Evolutionary conservation across 2,329 filamentous ascomycete species (phyloP).

Genomic region (Didymella keratinophila): DNA sequence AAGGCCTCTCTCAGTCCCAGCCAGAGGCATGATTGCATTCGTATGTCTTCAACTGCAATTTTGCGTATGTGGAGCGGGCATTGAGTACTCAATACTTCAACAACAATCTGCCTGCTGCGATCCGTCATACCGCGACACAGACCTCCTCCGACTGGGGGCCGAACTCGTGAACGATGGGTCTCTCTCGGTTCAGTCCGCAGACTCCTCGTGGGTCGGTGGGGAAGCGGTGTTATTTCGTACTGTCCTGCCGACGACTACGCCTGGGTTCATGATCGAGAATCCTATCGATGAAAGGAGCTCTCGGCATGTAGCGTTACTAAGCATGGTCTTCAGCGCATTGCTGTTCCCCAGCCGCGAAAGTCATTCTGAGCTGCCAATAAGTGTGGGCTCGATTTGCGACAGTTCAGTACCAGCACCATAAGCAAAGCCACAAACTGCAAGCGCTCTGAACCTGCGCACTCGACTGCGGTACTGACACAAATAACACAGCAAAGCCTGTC

Average conservation of each 20-base stretch:
- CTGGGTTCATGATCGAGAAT: background rate
- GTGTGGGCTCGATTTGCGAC: too few relatives aligned
- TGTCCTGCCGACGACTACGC: background rate
- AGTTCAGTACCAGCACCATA: too few relatives aligned
- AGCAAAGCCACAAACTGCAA: too few relatives aligned
- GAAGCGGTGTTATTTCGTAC: constrained; percentile 4
- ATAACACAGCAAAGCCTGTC: background rate
- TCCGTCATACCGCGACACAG: background rate
- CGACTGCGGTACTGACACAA: background rate
- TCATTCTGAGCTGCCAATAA: too few relatives aligned
- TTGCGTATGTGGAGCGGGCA: constrained; percentile 1
- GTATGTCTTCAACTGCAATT: background rate
- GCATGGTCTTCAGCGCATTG: too few relatives aligned
- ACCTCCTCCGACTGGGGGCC: constrained; percentile 5
- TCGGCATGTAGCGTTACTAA: too few relatives aligned
- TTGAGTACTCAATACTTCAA: constrained; percentile 8
- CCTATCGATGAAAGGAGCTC: too few relatives aligned
- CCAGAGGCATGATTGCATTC: background rate
- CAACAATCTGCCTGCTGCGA: background rate
- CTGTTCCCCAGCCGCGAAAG: too few relatives aligned
- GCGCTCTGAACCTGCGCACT: background rate
- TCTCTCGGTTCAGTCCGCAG: constrained; percentile 9
- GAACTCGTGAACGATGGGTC: constrained; percentile 13
- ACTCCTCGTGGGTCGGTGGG: constrained; percentile 12
- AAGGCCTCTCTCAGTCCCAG: background rate